phyloP scores from a whole-genome alignment of 352 stramenopile species.

The Globisporangium alternatum region DNA sequence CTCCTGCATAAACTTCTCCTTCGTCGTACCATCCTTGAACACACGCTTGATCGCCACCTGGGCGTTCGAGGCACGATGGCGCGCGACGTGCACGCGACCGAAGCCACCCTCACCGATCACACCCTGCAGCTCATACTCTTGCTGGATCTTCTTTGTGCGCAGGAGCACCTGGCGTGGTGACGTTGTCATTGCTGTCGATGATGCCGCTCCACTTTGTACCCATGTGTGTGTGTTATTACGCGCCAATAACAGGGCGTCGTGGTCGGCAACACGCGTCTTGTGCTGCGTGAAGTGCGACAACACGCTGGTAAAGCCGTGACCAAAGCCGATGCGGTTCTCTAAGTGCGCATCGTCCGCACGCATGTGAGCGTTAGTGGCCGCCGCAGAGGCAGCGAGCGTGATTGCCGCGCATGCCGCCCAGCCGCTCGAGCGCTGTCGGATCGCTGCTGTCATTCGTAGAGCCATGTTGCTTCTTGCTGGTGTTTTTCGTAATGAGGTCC shows the following conservation, averaged over 20 bases:
- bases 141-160: constrained; percentile 24
- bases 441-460: not conserved
- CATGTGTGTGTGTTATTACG: constrained; percentile 9
- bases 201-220: constrained; percentile 1
- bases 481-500: not conserved
- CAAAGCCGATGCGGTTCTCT: constrained; percentile 12
- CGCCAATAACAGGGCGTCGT: not conserved
- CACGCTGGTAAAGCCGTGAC: not conserved
- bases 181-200: not conserved
- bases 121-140: constrained; percentile 43
- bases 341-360: not conserved
- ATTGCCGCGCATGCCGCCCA: not conserved
- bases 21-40: constrained; percentile 39
- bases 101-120: constrained; percentile 55
- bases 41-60: constrained; percentile 58
- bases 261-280: not conserved
- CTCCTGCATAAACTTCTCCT: constrained; percentile 53
- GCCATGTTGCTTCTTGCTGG: not conserved
- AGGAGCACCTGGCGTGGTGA: not conserved
- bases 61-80: constrained; percentile 39
- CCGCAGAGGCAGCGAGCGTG: not conserved
- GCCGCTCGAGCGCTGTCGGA: not conserved
- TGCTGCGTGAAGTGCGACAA: constrained; percentile 7
- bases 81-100: constrained; percentile 36
- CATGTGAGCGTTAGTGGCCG: not conserved